Base-by-base conservation (phyloP, 2,329 filamentous ascomycete species). In the Penicillium italicum region DNA sequence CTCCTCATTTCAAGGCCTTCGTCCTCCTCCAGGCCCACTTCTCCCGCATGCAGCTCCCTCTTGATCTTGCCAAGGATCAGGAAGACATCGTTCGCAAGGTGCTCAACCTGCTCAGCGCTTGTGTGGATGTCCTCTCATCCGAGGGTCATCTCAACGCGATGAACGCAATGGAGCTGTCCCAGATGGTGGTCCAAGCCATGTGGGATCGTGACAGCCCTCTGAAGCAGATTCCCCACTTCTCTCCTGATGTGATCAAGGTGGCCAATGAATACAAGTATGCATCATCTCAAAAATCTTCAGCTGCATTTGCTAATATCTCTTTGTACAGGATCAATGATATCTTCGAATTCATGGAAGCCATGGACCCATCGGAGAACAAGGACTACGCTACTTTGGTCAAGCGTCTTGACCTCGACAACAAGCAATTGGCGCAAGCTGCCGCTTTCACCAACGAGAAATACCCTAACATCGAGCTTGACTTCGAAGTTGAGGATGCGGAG, bases 131-230 rank as follows among this genome's bases (percentile, higher is more conserved):
- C 16, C 82, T 99, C 34, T 96, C 91, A 10, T 97, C 92, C 0
- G 92, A 99, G 66, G 94, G 93, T 14, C 91, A 97, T 67, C 82
- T 99, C 59, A 99, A 99, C 70, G 93, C 94, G 57, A 96, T 97
- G 87, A 92, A 88, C 67, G 94, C 94, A 28, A 99, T 99, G 93
- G 94, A 99, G 74, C 91, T 99, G 84, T 96, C 90, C 12, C 94
- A 99, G 72, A 99, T 99, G 94, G 90, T 95, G 50, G 92, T 99
- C 3, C 94, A 99, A 76, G 92, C 89, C 47, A 96, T 97, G 90
- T 99, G 94, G 94, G 93, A 99, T 76, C 89, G 92, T 55, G 94
- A 99, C 73, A 95, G 90, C 67, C 92, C 94, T 37, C 82, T 99
- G 63, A 97, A 97, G 79, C 94, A 99, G 75, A 97, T 99, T 69